A percentile compares a stretch with the other conserved stretches of the same genome.
Conservation (phyloP, 495 filamentous ascomycete species). For the Penicillium angulare region DNA sequence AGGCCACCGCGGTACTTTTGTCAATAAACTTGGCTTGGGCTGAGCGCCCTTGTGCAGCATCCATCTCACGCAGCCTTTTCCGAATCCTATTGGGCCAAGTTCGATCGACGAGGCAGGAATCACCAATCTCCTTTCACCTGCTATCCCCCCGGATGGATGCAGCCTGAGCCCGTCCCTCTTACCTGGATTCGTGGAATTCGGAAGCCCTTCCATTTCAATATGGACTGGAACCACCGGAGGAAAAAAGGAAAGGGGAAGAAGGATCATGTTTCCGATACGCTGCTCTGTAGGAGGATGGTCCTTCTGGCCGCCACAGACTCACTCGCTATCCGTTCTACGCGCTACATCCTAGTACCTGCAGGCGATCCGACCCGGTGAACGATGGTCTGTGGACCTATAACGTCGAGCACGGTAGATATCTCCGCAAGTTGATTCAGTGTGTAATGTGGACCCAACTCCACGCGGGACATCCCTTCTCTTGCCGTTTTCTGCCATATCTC, state of each 20-base stretch:
- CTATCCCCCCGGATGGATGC: slow-evolving; percentile 14
- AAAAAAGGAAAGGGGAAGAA: background rate
- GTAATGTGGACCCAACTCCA: slow-evolving; percentile 13
- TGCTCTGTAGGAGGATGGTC: background rate
- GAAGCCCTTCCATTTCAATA: slow-evolving; percentile 16
- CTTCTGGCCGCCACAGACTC: background rate
- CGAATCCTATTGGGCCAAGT: slow-evolving; percentile 2
- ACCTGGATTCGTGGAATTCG: slow-evolving; percentile 12
- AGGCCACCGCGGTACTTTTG: background rate
- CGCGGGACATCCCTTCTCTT: slow-evolving; percentile 13
- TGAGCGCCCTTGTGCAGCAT: slow-evolving; percentile 5
- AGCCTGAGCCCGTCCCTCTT: slow-evolving; percentile 1
- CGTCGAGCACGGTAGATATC: slow-evolving; percentile 18
- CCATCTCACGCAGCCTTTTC: background rate
- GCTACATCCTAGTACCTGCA: slow-evolving; percentile 35
- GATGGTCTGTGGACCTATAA: slow-evolving; percentile 27
- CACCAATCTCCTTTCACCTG: slow-evolving; percentile 16
- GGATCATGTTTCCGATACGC: slow-evolving; percentile 7
- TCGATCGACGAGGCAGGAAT: slow-evolving; percentile 4
- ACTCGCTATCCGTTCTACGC: slow-evolving; percentile 12
- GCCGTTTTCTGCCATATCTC: slow-evolving; percentile 5
- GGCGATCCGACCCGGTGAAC: slow-evolving; percentile 36
- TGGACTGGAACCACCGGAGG: background rate
- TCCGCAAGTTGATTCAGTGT: slow-evolving; percentile 11
- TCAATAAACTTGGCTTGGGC: background rate